A percentile compares a stretch with the other conserved stretches of the same genome.
These are phyloP conservation scores for Colletotrichum phormii DNA, from an alignment of 2,329 filamentous ascomycete species.

Conservation along the genomic window DNA sequence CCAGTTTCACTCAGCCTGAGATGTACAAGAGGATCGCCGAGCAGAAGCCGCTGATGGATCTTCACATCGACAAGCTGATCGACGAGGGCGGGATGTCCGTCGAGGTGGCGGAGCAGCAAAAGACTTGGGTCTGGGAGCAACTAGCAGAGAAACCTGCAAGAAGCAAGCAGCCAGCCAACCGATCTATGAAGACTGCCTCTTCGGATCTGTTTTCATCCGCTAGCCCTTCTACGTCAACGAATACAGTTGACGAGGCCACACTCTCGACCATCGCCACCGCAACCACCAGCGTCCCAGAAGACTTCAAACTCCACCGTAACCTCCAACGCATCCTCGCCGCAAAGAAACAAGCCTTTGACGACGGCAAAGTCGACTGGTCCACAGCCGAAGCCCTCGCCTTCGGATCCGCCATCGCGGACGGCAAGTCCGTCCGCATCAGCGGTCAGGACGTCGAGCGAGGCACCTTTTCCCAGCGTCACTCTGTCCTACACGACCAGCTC, in stretches of 20 bases:
- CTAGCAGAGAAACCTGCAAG: slow-evolving; percentile 96
- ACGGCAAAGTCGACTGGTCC: slow-evolving; percentile 96
- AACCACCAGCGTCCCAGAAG: slow-evolving; percentile 83
- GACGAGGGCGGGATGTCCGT: slow-evolving; percentile 94
- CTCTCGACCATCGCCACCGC: slow-evolving; percentile 84
- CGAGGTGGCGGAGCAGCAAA: slow-evolving; percentile 97
- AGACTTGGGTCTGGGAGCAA: slow-evolving; percentile 99
- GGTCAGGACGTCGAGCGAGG: slow-evolving; percentile 99
- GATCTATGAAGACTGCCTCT: too few relatives aligned
- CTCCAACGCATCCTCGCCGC: slow-evolving; percentile 93
- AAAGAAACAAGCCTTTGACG: slow-evolving; percentile 88
- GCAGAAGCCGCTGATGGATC: slow-evolving; percentile 86
- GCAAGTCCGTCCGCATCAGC: slow-evolving; percentile 95
- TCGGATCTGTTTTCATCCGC: slow-evolving; percentile 76
- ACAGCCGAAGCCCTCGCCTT: slow-evolving; percentile 97
- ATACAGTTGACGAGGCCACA: slow-evolving; percentile 71
- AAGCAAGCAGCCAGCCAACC: slow-evolving; percentile 85
- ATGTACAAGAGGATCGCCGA: slow-evolving; percentile 98
- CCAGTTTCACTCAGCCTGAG: slow-evolving; percentile 97
- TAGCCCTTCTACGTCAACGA: slow-evolving; percentile 84
- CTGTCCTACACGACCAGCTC: slow-evolving; percentile 97
- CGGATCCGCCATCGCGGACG: slow-evolving; percentile 88
- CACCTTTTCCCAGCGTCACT: slow-evolving; percentile 97
- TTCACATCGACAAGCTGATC: slow-evolving; percentile 90
- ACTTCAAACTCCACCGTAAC: slow-evolving; percentile 91